Evolutionary conservation across 176 grass and related monocot species (phyloP).

Genomic region (Lolium perenne): DNA sequence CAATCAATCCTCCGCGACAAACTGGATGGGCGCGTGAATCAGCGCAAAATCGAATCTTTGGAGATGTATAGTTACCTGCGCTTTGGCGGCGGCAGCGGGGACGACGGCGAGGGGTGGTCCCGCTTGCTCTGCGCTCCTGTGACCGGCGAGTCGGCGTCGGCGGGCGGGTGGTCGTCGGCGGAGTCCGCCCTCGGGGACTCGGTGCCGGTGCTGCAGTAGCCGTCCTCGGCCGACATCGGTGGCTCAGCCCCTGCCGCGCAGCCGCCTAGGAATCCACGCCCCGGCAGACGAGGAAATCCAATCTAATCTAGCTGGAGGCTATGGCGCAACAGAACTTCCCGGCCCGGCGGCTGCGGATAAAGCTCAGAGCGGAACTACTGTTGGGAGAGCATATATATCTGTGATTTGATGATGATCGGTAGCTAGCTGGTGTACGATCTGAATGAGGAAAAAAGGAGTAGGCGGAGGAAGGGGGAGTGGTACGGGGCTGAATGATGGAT

Average conservation of each 20-base stretch:
- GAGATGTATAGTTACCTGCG: constrained; percentile 57
- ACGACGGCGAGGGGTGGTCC: constrained; percentile 44
- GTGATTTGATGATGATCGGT: constrained; percentile 22
- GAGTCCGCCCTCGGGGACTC: constrained; percentile 69
- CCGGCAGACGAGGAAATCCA: background rate
- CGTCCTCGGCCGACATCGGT: constrained; percentile 56
- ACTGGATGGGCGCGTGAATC: background rate
- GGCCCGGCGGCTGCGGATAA: constrained; percentile 40
- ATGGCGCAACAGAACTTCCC: background rate
- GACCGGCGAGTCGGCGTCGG: constrained; percentile 41
- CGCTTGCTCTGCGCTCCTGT: constrained; percentile 46
- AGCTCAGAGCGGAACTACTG: constrained; percentile 40
- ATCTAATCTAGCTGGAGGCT: too few relatives aligned
- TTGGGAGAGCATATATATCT: constrained; percentile 35
- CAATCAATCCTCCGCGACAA: background rate
- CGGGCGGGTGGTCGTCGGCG: background rate
- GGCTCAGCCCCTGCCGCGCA: background rate
- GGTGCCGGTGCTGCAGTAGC: constrained; percentile 63
- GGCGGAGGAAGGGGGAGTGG: background rate
- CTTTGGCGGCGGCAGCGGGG: constrained; percentile 62
- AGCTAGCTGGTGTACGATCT: background rate
- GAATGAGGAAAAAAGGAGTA: constrained; percentile 8
- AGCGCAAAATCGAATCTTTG: background rate
- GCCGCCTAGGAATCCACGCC: constrained; percentile 42
- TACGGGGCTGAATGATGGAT: constrained; percentile 31